A percentile compares a stretch with the other conserved stretches of the same genome.
Evolutionary conservation across 2,329 filamentous ascomycete genomes (phyloP).

Genomic region (Aspergillus spinulosporus): DNA sequence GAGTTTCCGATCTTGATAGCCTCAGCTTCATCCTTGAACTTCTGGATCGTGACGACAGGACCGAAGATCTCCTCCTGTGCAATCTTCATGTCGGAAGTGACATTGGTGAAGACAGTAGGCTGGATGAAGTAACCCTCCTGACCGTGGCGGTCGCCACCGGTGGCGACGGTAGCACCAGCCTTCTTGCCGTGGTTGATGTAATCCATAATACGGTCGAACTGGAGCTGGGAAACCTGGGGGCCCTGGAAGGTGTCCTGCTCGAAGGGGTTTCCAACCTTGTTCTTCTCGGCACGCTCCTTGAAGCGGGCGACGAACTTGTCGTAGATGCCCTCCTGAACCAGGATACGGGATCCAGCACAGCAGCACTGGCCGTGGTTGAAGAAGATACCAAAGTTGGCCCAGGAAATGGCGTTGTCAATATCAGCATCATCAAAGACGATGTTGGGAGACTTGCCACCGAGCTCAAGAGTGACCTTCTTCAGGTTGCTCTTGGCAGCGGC

Average conservation of each 20-base stretch:
- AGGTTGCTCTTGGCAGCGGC: conserved; percentile 62
- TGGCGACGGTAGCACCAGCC: conserved; percentile 64
- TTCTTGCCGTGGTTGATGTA: conserved; percentile 65
- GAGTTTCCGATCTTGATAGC: conserved; percentile 70
- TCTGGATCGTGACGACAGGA: conserved; percentile 71
- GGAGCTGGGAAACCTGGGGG: conserved; percentile 76
- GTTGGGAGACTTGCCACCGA: conserved; percentile 31
- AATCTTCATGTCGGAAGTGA: conserved; percentile 68
- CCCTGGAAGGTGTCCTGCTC: conserved; percentile 77
- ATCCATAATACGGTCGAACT: conserved; percentile 82
- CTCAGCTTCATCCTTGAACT: conserved; percentile 72
- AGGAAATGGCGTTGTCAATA: conserved; percentile 30
- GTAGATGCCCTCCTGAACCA: conserved; percentile 29
- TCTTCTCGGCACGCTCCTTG: conserved; percentile 70
- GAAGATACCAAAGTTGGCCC: conserved; percentile 31
- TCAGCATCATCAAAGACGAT: conserved; percentile 30
- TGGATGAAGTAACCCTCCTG: conserved; percentile 83
- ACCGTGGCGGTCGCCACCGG: conserved; percentile 69
- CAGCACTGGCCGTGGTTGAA: conserved; percentile 32
- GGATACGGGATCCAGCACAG: conserved; percentile 27
- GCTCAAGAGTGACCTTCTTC: conserved; percentile 62
- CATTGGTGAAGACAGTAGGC: conserved; percentile 78
- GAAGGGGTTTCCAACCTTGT: conserved; percentile 81
- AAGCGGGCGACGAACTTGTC: conserved; percentile 67
- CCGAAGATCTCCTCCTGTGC: conserved; percentile 80